These are phyloP conservation scores for Kockiozyma suomiensis DNA, from an alignment of 805 yeast genomes.

Conservation along the genomic window DNA sequence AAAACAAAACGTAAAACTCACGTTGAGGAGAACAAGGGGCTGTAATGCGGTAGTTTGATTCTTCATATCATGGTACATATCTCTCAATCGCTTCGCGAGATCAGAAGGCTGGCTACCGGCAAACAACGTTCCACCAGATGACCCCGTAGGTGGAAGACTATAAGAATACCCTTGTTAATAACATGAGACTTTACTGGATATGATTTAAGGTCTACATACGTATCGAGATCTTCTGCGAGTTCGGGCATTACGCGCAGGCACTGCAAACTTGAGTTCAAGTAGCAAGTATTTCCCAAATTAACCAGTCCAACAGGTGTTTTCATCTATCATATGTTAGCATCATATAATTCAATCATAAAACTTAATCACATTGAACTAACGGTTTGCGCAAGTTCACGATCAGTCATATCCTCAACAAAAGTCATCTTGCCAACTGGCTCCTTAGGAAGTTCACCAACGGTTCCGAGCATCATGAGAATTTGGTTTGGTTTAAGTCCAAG, in stretches of 20 bases:
- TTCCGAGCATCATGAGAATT: slow-evolving; percentile 85
- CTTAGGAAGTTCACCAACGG: slow-evolving; percentile 68
- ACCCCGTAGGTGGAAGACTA: not conserved
- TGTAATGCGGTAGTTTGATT: slow-evolving; percentile 51
- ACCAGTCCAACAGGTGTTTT: slow-evolving; percentile 62
- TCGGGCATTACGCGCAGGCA: slow-evolving; percentile 54
- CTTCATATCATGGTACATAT: slow-evolving; percentile 40
- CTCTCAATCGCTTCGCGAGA: slow-evolving; percentile 41
- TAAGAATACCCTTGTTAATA: not conserved
- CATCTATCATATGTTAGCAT: slow-evolving; percentile 8
- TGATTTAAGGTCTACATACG: not conserved
- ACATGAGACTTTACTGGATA: no score
- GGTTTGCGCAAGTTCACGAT: slow-evolving; percentile 45
- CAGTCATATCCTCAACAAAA: slow-evolving; percentile 70
- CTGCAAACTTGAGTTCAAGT: slow-evolving; percentile 71
- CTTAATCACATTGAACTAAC: slow-evolving; percentile 38
- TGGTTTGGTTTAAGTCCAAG: slow-evolving; percentile 66
- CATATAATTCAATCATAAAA: slow-evolving; percentile 39
- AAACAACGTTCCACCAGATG: not conserved
- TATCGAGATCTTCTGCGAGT: slow-evolving; percentile 49
- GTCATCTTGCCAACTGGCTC: slow-evolving; percentile 57
- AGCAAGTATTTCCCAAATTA: slow-evolving; percentile 78
- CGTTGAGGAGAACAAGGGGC: slow-evolving; percentile 65
- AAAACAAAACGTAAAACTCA: no score
- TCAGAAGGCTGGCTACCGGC: slow-evolving; percentile 35